phyloP scores from a whole-genome alignment of 2,329 filamentous ascomycete genomes.

The Leptographium radiaticola region DNA sequence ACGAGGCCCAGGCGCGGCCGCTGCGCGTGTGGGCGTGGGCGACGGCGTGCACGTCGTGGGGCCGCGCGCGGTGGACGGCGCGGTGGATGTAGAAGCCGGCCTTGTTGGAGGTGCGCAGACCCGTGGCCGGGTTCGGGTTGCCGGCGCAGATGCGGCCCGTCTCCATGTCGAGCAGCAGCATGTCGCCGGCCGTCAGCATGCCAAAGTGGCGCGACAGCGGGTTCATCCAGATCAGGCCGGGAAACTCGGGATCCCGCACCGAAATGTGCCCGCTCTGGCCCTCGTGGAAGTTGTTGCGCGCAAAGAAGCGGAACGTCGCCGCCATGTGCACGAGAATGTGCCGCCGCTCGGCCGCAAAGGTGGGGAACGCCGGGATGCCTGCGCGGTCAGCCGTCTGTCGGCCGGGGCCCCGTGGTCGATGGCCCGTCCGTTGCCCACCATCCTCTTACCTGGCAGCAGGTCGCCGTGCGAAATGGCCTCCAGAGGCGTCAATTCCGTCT shows the following conservation, averaged over 20 bases:
- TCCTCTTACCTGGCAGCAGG: constrained; percentile 12
- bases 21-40: constrained; percentile 56
- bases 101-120: constrained; percentile 39
- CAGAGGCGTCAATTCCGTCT: constrained; percentile 13
- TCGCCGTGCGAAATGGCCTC: constrained; percentile 18
- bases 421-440: not conserved
- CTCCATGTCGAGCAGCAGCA: constrained; percentile 48
- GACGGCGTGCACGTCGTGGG: constrained; percentile 47
- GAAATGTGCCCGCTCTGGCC: constrained; percentile 50
- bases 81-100: constrained; percentile 60
- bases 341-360: not conserved
- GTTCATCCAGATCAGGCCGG: constrained; percentile 51
- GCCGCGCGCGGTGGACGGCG: constrained; percentile 52
- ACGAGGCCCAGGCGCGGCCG: constrained; percentile 55
- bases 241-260: constrained; percentile 52
- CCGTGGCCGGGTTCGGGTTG: constrained; percentile 30
- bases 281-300: constrained; percentile 49
- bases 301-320: constrained; percentile 30
- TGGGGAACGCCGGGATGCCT: not conserved
- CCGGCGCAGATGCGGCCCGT: constrained; percentile 50
- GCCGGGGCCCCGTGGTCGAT: not conserved
- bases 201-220: constrained; percentile 54
- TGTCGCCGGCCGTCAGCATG: constrained; percentile 51
- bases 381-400: too few relatives aligned
- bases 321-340: constrained; percentile 3